Evolutionary conservation across 495 filamentous ascomycete genomes (phyloP).

Genomic region (Bryoglossum gracile): DNA sequence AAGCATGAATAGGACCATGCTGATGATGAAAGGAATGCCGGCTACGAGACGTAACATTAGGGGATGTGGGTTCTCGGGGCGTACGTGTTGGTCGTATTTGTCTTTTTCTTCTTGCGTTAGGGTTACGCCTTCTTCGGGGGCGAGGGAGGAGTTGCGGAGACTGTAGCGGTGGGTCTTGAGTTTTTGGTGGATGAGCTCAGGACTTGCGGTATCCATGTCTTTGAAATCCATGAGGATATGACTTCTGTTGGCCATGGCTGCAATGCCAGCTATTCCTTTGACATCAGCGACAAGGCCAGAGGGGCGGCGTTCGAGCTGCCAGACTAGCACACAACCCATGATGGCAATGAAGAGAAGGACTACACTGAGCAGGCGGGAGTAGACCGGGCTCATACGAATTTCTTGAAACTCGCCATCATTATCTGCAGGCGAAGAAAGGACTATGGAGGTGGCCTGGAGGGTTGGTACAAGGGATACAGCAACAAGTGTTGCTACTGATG

Average conservation of each 20-base stretch:
- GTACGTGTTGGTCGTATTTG: constrained; percentile 32
- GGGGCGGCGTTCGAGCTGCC: constrained; percentile 49
- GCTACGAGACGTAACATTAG: constrained; percentile 56
- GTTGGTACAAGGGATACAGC: constrained; percentile 44
- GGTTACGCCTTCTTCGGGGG: constrained; percentile 35
- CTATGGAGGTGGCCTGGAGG: constrained; percentile 15
- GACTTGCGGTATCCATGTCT: constrained; percentile 57
- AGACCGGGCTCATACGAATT: constrained; percentile 48
- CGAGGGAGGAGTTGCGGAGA: constrained; percentile 59
- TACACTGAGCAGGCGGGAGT: constrained; percentile 51
- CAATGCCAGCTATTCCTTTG: constrained; percentile 66
- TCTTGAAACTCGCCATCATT: constrained; percentile 31
- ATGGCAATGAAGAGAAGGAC: constrained; percentile 45
- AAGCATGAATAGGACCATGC: constrained; percentile 40
- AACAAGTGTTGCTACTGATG: constrained; percentile 52
- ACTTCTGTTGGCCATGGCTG: constrained; percentile 62
- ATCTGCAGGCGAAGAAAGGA: constrained; percentile 45
- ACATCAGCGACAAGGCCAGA: constrained; percentile 62
- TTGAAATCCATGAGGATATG: constrained; percentile 72
- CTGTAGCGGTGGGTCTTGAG: constrained; percentile 58
- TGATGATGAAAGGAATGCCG: constrained; percentile 49
- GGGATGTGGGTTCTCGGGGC: constrained; percentile 56
- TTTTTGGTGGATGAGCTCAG: constrained; percentile 57
- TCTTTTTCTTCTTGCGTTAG: constrained; percentile 28
- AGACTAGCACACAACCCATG: constrained; percentile 49